Evolutionary conservation across 176 grass and related monocot genomes (phyloP).

Genomic region (Tuctoria greenei): DNA sequence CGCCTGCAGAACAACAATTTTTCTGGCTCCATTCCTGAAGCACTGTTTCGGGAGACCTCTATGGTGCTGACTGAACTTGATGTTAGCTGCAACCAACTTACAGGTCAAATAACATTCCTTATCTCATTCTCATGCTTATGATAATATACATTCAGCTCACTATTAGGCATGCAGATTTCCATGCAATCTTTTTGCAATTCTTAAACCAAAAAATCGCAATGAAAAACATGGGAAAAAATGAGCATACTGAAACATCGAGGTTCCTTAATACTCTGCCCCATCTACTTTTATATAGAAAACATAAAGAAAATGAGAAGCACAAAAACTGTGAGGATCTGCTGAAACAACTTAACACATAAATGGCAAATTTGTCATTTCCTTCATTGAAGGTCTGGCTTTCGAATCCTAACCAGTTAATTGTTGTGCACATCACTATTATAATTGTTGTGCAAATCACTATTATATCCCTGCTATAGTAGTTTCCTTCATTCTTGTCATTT

Average conservation of each 20-base stretch:
- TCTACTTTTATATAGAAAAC: not conserved
- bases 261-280: not conserved
- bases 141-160: conserved; percentile 13
- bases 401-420: not conserved
- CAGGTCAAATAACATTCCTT: conserved; percentile 49
- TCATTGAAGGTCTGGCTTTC: not conserved
- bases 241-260: not conserved
- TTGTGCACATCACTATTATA: not conserved
- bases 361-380: not conserved
- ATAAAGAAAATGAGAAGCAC: not conserved
- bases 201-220: conserved; percentile 17
- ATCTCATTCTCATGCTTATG: not conserved
- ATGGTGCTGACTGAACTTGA: conserved; percentile 85
- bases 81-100: conserved; percentile 83
- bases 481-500: not conserved
- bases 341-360: not conserved
- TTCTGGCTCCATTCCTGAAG: conserved; percentile 77
- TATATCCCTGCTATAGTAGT: not conserved
- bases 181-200: not conserved
- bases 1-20: conserved; percentile 69
- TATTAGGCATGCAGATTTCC: not conserved
- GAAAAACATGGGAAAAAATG: not conserved
- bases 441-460: not conserved
- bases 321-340: not conserved
- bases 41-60: conserved; percentile 75